Conservation (phyloP, 2,329 filamentous ascomycete species). For the Scorias spongiosa region DNA sequence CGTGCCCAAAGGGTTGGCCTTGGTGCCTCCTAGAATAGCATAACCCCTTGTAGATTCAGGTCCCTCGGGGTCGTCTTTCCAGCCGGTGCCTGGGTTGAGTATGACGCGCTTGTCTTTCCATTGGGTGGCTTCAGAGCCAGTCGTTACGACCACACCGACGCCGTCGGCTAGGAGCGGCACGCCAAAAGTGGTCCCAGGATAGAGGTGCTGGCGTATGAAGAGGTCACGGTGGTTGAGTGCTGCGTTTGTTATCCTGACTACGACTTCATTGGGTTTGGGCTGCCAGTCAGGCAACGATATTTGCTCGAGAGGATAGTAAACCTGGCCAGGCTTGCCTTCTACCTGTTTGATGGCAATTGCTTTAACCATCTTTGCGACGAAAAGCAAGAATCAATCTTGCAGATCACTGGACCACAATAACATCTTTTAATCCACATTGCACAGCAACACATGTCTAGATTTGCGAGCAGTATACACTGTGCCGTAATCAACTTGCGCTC, state of each 20-base stretch:
- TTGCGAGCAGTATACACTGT: no score
- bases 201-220: constrained; percentile 84
- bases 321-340: constrained; percentile 72
- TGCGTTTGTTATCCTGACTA: constrained; percentile 61
- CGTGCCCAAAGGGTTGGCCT: constrained; percentile 49
- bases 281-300: constrained; percentile 48
- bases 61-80: constrained; percentile 54
- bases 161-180: constrained; percentile 72
- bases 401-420: no score
- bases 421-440: no score
- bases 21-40: constrained; percentile 55
- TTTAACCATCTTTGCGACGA: constrained; percentile 26
- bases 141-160: constrained; percentile 53
- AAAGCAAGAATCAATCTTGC: no score
- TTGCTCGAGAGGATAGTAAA: constrained; percentile 54
- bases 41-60: constrained; percentile 52
- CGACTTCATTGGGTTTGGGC: constrained; percentile 44
- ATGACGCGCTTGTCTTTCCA: constrained; percentile 58
- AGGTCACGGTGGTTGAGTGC: constrained; percentile 91
- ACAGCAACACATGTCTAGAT: no score
- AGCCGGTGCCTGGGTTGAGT: constrained; percentile 62
- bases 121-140: constrained; percentile 41
- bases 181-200: constrained; percentile 69
- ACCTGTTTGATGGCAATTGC: constrained; percentile 51
- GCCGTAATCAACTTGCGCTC: no score